These are phyloP conservation scores for Gossypium trilobum DNA, from an alignment of 441 rosid species.

Conservation along the genomic window DNA sequence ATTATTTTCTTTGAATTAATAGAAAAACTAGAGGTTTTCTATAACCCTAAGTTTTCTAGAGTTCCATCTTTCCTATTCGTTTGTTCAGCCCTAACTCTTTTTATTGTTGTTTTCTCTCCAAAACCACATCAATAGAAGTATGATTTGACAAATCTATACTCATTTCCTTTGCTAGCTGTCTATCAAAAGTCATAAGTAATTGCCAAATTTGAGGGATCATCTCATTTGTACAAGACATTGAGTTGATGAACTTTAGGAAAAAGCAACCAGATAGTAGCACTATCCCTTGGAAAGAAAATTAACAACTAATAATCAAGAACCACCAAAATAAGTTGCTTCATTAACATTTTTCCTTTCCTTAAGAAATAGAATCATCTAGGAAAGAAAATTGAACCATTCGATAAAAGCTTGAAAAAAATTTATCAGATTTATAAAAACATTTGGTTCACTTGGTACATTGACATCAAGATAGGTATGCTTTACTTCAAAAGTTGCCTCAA, in stretches of 20 bases:
- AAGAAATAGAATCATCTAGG: not conserved
- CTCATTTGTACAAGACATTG: not conserved
- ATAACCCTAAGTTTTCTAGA: no score
- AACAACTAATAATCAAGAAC: not conserved
- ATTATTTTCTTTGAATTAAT: no score
- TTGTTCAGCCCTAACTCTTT: no score
- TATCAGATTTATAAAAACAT: not conserved
- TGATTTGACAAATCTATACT: not conserved
- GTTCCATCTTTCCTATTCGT: no score
- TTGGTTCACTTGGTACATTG: not conserved
- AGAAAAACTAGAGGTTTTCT: no score
- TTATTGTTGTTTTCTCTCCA: no score
- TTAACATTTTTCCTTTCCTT: not conserved
- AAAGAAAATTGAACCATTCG: not conserved
- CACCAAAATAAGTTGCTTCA: not conserved
- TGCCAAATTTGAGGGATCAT: constrained; percentile 4
- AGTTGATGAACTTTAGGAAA: not conserved
- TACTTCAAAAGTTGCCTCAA: not conserved
- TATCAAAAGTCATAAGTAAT: not conserved
- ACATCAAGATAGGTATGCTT: not conserved
- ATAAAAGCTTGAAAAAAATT: not conserved
- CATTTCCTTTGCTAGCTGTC: not conserved
- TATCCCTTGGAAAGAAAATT: not conserved
- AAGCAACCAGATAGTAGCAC: not conserved
- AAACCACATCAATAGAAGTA: not conserved